Base-by-base conservation (phyloP, 257 asterid genomes). In the Fraxinus americana region DNA sequence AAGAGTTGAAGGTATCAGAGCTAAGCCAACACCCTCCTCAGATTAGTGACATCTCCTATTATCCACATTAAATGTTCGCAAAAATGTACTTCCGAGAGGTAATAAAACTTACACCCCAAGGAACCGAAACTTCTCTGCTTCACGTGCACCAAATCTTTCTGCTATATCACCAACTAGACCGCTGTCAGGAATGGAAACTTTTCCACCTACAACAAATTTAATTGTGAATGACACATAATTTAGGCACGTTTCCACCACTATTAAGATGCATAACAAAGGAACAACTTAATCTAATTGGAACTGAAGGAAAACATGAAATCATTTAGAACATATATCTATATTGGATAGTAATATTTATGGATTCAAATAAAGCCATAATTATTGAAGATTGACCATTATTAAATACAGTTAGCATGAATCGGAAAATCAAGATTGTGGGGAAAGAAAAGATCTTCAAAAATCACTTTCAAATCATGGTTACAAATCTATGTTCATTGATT, bases 131-230 rank as follows among this genome's bases (percentile, higher is more conserved):
- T 96, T 96, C 85, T 82, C 91, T 25, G 89, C 82, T 38, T 87
- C 93, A 17, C 97, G 97, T 5, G 75, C 80, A 70, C 83, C 86
- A 83, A 96, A 96, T 80, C 97, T 90, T 74, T 92, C 96, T 1
- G 89, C 79, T 39, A 84, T 84, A 86, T 82, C 88, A 74, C 92
- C 90, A 73, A 43, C 86, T 36, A 83, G 39, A 68, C 80, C 76
- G 59, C 81, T 82, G 67, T 81, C 88, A 54, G 71, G 78, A 73
- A 82, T 82, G 67, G 88, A 71, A 69, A 71, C 79, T 86, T 84
- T 92, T 70, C 35, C 89, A 82, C 89, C 99, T 96, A 84, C 74
- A 79, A 80, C 72, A 25, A 16, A 14, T 14, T 54, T 12, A 43
- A 67, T 69, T 17, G 71, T 48, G 78, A 79, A 71, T 23, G 7